phyloP scores from a whole-genome alignment of 169 alveolate species.

The Eimeria maxima region DNA sequence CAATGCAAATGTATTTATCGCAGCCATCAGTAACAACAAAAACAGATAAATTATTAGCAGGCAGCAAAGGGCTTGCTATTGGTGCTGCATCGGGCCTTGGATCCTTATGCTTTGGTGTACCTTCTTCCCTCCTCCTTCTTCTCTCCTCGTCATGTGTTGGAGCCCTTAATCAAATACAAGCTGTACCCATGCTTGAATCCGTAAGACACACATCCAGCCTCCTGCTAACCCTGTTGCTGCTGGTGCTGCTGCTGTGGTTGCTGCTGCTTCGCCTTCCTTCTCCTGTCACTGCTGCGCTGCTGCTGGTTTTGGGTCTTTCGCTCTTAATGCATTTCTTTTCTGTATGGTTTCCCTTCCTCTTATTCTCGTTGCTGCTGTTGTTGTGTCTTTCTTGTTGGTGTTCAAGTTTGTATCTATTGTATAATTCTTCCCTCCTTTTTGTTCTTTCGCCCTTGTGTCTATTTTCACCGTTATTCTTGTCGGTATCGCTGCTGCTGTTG shows the following conservation, averaged over 20 bases:
- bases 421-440: too few relatives aligned
- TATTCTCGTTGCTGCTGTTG: neutral
- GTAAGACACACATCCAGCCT: neutral
- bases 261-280: neutral
- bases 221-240: too few relatives aligned
- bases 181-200: slow-evolving; percentile 82
- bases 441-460: neutral
- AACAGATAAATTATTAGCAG: slow-evolving; percentile 60
- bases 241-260: slow-evolving; percentile 3
- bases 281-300: neutral
- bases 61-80: slow-evolving; percentile 14
- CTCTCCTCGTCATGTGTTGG: slow-evolving; percentile 80
- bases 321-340: neutral
- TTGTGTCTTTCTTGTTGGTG: neutral
- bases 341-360: neutral
- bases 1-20: slow-evolving; percentile 27
- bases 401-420: too few relatives aligned
- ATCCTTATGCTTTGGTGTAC: slow-evolving; percentile 74
- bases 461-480: neutral
- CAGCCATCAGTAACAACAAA: slow-evolving; percentile 5
- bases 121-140: slow-evolving; percentile 72
- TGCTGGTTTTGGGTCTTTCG: neutral
- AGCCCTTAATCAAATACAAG: slow-evolving; percentile 81
- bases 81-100: slow-evolving; percentile 79
- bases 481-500: neutral